Percentiles rank a stretch among this genome's conserved stretches.
These are phyloP conservation scores for Mesembryanthemum crystallinum DNA, from an alignment of 148 eudicot genomes.

Conservation along the genomic window DNA sequence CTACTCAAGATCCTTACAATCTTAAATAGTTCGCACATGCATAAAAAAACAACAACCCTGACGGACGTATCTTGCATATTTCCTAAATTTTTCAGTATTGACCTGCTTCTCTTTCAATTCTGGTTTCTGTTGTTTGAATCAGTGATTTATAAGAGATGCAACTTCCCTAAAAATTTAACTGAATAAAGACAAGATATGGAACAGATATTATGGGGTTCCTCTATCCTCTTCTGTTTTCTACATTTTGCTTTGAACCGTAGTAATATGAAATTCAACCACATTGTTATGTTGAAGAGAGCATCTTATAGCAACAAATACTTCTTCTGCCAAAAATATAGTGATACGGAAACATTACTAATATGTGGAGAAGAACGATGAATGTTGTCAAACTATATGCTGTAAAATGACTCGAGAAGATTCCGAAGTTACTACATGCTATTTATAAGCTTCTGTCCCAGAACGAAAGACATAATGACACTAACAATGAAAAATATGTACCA, in stretches of 20 bases:
- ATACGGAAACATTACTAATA: background rate
- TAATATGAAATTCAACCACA: background rate
- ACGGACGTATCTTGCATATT: background rate
- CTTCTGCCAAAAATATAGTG: background rate
- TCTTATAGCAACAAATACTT: background rate
- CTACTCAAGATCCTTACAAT: too few relatives aligned
- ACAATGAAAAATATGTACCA: constrained; percentile 37
- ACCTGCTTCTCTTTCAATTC: background rate
- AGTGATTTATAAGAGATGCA: background rate
- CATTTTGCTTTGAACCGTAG: background rate
- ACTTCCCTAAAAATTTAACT: too few relatives aligned
- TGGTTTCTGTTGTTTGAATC: background rate
- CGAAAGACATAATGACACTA: too few relatives aligned
- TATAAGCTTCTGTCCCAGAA: too few relatives aligned
- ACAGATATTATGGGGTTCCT: background rate
- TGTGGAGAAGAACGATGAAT: background rate
- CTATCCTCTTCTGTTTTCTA: background rate
- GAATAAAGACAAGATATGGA: background rate
- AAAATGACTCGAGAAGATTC: background rate
- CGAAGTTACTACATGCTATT: background rate
- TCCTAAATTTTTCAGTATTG: background rate
- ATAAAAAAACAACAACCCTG: too few relatives aligned
- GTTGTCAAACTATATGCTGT: background rate
- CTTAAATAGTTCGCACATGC: too few relatives aligned
- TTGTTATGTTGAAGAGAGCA: background rate